Evolutionary conservation across 352 stramenopile genomes (phyloP).

Genomic region (Pythium oligandrum): DNA sequence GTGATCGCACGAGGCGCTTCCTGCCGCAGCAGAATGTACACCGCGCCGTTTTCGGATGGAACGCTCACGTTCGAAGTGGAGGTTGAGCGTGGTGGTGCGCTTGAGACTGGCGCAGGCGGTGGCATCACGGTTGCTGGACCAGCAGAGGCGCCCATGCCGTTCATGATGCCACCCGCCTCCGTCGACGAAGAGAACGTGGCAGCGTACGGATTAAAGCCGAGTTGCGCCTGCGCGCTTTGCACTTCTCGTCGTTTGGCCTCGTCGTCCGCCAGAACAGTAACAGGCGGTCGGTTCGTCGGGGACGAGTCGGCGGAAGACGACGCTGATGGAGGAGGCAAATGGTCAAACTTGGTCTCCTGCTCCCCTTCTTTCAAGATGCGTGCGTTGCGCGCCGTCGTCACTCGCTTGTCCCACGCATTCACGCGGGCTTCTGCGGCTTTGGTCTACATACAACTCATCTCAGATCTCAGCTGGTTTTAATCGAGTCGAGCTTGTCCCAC

Average conservation of each 20-base stretch:
- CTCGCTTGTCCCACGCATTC: constrained; percentile 68
- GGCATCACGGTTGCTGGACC: constrained; percentile 3
- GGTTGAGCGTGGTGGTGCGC: background rate
- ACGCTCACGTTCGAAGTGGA: background rate
- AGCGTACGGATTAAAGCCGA: constrained; percentile 73
- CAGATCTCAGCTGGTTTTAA: background rate
- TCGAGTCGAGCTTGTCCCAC: constrained; percentile 13
- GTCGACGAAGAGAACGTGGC: constrained; percentile 61
- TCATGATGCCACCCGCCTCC: constrained; percentile 49
- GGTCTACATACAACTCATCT: constrained; percentile 16
- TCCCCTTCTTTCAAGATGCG: constrained; percentile 50
- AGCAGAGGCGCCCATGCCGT: constrained; percentile 11
- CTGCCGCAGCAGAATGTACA: constrained; percentile 64
- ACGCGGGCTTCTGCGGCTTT: constrained; percentile 54
- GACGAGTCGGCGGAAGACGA: constrained; percentile 4
- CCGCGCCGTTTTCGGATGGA: constrained; percentile 25
- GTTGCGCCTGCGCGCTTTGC: constrained; percentile 42
- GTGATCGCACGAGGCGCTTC: constrained; percentile 40
- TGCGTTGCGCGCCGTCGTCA: constrained; percentile 44
- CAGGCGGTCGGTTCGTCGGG: constrained; percentile 7
- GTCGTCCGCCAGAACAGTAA: constrained; percentile 44
- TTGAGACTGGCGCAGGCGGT: constrained; percentile 18
- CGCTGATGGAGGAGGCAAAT: constrained; percentile 16
- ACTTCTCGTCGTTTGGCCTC: constrained; percentile 62
- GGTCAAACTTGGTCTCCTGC: constrained; percentile 33